A percentile compares a stretch with the other conserved stretches of the same genome.
phyloP scores from a whole-genome alignment of 208 protist genomes.

The Leptomonas pyrrhocoris region DNA sequence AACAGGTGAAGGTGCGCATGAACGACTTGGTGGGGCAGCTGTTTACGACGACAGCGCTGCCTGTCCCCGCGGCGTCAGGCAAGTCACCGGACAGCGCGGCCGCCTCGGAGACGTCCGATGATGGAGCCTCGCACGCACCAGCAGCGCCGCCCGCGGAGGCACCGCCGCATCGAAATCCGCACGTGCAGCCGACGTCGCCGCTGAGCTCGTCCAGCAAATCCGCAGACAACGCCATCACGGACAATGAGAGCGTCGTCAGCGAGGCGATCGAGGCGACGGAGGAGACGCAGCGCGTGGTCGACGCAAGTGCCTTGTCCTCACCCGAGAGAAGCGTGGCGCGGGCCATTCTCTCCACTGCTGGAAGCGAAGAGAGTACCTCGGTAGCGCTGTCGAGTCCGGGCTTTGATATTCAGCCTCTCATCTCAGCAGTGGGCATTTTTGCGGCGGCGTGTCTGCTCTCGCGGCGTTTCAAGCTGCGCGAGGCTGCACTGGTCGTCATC shows the following conservation, averaged over 20 bases:
- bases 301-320: constrained; percentile 3
- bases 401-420: constrained; percentile 42
- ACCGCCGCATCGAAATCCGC: not conserved
- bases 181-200: not conserved
- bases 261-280: constrained; percentile 21
- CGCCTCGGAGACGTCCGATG: not conserved
- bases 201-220: not conserved
- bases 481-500: constrained; percentile 64
- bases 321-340: constrained; percentile 34
- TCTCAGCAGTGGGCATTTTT: constrained; percentile 50
- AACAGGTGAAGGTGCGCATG: constrained; percentile 74
- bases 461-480: constrained; percentile 72
- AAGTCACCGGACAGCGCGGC: not conserved
- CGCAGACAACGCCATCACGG: not conserved
- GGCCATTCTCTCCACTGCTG: constrained; percentile 35
- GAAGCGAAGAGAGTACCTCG: constrained; percentile 25
- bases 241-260: not conserved
- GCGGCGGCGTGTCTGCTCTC: constrained; percentile 80
- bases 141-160: not conserved
- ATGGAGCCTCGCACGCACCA: not conserved
- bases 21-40: constrained; percentile 65
- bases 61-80: constrained; percentile 21
- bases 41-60: constrained; percentile 50
- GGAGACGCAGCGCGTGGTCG: constrained; percentile 14
- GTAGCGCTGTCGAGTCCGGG: constrained; percentile 21